Conservation (phyloP, 169 alveolate species). For the Plasmodium adleri region DNA sequence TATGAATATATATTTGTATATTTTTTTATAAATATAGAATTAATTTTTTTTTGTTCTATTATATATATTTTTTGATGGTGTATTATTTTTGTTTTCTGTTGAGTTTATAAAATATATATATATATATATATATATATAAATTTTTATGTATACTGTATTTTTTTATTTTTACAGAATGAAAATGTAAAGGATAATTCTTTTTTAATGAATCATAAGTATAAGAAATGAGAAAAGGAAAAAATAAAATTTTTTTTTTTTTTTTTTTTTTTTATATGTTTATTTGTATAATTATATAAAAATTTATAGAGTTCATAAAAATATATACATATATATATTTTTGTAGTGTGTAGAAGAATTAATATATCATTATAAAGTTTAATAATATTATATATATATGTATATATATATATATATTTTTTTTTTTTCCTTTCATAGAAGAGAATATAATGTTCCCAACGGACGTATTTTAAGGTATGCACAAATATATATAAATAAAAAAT, state of each 20-base stretch:
- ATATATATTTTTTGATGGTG: no score
- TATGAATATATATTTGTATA: no score
- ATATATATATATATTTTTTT: slow-evolving; percentile 15
- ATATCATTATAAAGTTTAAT: not conserved
- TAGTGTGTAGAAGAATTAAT: not conserved
- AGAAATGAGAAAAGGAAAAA: not conserved
- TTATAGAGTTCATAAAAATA: slow-evolving; percentile 2
- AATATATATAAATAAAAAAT: not conserved
- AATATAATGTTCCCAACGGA: not conserved
- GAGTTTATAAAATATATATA: no score
- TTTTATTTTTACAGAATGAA: slow-evolving; percentile 25
- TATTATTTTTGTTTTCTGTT: no score
- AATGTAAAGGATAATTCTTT: slow-evolving; percentile 26
- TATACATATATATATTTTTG: not conserved
- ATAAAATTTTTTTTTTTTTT: not conserved
- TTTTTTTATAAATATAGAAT: no score
- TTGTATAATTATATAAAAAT: not conserved
- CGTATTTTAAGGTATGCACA: slow-evolving; percentile 62
- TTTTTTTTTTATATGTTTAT: not conserved
- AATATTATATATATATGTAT: not conserved
- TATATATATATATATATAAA: no score
- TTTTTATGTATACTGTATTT: not conserved
- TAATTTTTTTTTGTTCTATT: no score
- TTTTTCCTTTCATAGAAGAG: slow-evolving; percentile 31
- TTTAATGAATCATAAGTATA: slow-evolving; percentile 20